Conservation (phyloP, 1,284 basidiomycete species). For the Puccinia hordei region DNA sequence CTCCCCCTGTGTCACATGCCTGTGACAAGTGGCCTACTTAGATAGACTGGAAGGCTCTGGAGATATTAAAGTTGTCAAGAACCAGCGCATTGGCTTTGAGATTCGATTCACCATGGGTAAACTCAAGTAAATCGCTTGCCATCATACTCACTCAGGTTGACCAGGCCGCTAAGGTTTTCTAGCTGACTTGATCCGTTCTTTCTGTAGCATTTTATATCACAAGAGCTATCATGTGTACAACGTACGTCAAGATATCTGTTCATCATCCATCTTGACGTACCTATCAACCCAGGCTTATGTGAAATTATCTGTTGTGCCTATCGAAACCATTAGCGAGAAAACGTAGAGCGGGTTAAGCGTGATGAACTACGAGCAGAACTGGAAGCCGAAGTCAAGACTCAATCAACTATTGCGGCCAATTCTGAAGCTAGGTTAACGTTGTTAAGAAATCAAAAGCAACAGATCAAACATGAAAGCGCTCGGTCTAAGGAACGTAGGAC, state of each 20-base stretch:
- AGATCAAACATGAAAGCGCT: conserved; percentile 33
- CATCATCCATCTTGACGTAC: not conserved
- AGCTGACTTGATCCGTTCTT: not conserved
- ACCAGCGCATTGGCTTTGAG: too few relatives aligned
- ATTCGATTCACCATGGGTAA: conserved; percentile 17
- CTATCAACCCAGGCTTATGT: not conserved
- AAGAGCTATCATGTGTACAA: conserved; percentile 50
- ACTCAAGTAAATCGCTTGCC: not conserved
- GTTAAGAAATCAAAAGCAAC: conserved; percentile 31
- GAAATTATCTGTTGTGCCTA: not conserved
- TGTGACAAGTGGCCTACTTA: too few relatives aligned
- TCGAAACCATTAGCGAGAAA: conserved; percentile 33
- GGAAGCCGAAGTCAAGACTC: conserved; percentile 44
- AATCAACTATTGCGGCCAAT: conserved; percentile 47
- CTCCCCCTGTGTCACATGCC: too few relatives aligned
- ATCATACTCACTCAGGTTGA: not conserved
- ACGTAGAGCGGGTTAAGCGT: conserved; percentile 44
- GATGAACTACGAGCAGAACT: conserved; percentile 45
- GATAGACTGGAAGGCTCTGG: too few relatives aligned
- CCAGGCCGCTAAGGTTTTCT: not conserved
- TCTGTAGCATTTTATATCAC: conserved; percentile 40
- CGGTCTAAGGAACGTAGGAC: conserved; percentile 34
- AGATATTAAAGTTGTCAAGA: too few relatives aligned
- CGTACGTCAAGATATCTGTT: conserved; percentile 9
- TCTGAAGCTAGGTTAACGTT: conserved; percentile 44